Evolutionary conservation across 257 asterid genomes (phyloP), one percentile per base, ranked within the genome.

Genomic region (Ligustrum vulgare): DNA sequence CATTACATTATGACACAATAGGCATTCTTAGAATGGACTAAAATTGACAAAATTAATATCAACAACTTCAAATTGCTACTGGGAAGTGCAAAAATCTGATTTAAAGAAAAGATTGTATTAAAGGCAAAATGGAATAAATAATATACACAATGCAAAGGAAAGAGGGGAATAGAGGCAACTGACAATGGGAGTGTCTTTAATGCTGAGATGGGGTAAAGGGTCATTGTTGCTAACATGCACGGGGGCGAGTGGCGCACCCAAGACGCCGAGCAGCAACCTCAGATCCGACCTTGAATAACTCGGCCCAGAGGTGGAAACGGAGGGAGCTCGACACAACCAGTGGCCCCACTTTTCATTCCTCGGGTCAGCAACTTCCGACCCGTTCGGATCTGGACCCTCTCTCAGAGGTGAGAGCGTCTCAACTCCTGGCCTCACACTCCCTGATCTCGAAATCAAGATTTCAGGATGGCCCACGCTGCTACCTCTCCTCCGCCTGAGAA

Each of bases 181-280:
- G 56, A 88, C 90, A 81, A 88, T 86, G 80, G 89, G 90, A 36
- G 90, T 87, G 60, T 86, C 89, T 54, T 88, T 88, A 20, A 88
- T 80, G 45, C 71, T 79, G 45, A 88, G 87, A 79, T 88, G 89
- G 23, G 92, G 92, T 79, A 89, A 72, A 66, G 91, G 90, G 78
- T 88, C 89, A 39, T 1, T 73, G 75, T 80, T 83, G 87, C 86
- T 89, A 78, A 91, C 93, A 87, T 88, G 97, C 84, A 91, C 90
- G 13, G 97, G 97, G 2, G 96, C 91, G 7, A 91, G 85, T 77
- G 96, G 97, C 77, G 97, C 93, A 49, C 93, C 97, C 58, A 91
- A 77, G 2, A 89, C 93, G 33, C 97, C 96, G 54, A 91, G 97
- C 15, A 91, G 84, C 80, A 91, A 80, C 86, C 93, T 83, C 77